These are phyloP conservation scores for Pleurotus sapidus DNA, from an alignment of 768 basidiomycete genomes.

Conservation along the genomic window DNA sequence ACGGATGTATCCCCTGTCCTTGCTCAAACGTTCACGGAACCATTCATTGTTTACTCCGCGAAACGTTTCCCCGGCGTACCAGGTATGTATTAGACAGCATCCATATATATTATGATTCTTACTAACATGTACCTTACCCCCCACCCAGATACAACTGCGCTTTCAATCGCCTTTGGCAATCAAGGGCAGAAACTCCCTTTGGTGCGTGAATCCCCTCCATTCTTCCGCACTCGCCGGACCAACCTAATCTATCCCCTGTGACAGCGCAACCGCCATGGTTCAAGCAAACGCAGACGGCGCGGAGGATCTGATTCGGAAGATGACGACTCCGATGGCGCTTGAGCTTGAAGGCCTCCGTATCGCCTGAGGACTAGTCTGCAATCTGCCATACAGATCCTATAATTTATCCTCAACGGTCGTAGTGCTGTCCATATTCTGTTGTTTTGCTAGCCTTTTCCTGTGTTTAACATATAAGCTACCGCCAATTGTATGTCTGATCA, in stretches of 20 bases:
- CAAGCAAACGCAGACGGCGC: slow-evolving; percentile 61
- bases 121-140: slow-evolving; percentile 17
- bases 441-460: slow-evolving; percentile 8
- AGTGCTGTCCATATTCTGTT: background rate
- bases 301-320: slow-evolving; percentile 65
- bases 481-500: slow-evolving; percentile 27
- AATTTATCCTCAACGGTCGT: slow-evolving; percentile 9
- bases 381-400: slow-evolving; percentile 6
- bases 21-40: slow-evolving; percentile 79
- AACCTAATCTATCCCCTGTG: slow-evolving; percentile 15
- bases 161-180: slow-evolving; percentile 86
- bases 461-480: slow-evolving; percentile 6
- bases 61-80: slow-evolving; percentile 96
- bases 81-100: slow-evolving; percentile 44
- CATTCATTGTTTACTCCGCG: slow-evolving; percentile 86
- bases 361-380: background rate
- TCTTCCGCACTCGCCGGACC: slow-evolving; percentile 15
- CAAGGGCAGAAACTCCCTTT: slow-evolving; percentile 88
- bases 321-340: slow-evolving; percentile 59
- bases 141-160: slow-evolving; percentile 74
- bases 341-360: background rate
- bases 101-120: slow-evolving; percentile 7
- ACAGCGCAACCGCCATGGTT: slow-evolving; percentile 81
- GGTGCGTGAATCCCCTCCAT: slow-evolving; percentile 39
- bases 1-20: slow-evolving; percentile 71